A percentile compares a stretch with the other conserved stretches of the same genome.
phyloP scores from a whole-genome alignment of 179 eudicot genomes.

The Silene coronaria region DNA sequence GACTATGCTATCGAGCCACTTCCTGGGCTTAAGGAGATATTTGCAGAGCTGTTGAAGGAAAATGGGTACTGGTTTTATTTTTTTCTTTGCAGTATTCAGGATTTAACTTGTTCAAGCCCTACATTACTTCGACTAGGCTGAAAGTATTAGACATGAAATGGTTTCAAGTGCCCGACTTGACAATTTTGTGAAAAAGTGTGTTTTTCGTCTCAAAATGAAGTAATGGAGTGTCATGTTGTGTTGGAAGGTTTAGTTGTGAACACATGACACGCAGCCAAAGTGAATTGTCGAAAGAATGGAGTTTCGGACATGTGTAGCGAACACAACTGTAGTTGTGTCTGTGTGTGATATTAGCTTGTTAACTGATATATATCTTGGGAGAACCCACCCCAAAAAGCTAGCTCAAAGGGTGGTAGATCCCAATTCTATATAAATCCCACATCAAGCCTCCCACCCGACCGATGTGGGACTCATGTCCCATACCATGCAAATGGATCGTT shows the following conservation, averaged over 20 bases:
- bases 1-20: constrained; percentile 62
- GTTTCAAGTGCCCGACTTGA: too few relatives aligned
- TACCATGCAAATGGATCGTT: too few relatives aligned
- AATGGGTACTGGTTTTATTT: constrained; percentile 53
- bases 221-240: neutral
- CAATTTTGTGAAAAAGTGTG: too few relatives aligned
- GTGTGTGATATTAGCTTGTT: neutral
- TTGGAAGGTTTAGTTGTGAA: neutral
- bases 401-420: too few relatives aligned
- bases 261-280: too few relatives aligned
- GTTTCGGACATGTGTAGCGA: neutral
- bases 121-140: neutral
- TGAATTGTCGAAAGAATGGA: too few relatives aligned
- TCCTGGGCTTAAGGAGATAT: constrained; percentile 68
- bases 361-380: too few relatives aligned
- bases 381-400: too few relatives aligned
- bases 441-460: too few relatives aligned
- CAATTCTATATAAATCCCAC: too few relatives aligned
- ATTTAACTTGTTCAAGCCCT: neutral
- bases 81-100: neutral
- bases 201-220: neutral
- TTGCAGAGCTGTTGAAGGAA: constrained; percentile 68
- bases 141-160: neutral
- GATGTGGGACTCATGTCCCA: too few relatives aligned
- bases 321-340: neutral